Base-by-base conservation (phyloP, 768 basidiomycete genomes). In the Boletus fagicola region DNA sequence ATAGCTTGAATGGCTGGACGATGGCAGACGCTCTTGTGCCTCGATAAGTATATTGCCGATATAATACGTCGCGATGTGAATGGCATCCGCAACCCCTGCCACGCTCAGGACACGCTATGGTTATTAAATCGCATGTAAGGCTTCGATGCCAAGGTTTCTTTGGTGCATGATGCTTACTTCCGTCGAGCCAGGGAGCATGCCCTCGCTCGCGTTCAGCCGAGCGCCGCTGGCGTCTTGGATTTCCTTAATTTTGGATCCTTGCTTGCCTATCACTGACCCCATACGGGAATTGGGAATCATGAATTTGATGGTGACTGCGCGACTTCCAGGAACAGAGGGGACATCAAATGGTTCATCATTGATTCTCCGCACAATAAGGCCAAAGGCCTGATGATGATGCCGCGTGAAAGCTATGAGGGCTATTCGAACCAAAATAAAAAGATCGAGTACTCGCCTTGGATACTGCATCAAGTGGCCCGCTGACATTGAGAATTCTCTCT, bases 251-350 rank as follows among this genome's bases (percentile, higher is more conserved):
- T 99, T 99, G 38, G 88, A 88, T 33, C 97, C 97, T 61, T 89
- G 91, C 73, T 97, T 98, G 55, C 97, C 97, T 67, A 99, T 99
- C 58, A 98, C 94, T 18, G 94, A 97, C 42, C 96, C 96, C 96
- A 98, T 98, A 57, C 96, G 90, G 11, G 94, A 95, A 75, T 98
- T 98, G 62, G 96, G 96, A 56, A 98, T 97, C 90, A 98, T 98
- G 71, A 94, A 98, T 74, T 98, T 98, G 81, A 99, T 98, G 31
- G 97, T 98, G 53, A 99, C 97, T 30, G 97, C 96, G 58, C 95
- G 86, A 68, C 94, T 97, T 57, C 97, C 97, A 46, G 97, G 97
- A 6, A 98, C 92, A 36, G 96, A 98, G 22, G 97, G 93, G 45
- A 92, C 88, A 67, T 98, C 97, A 74, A 97, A 98, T 1, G 97